Percentiles rank a stretch among this genome's conserved stretches.
These are phyloP conservation scores for Pterocarpus macrocarpus DNA, from an alignment of 306 rosid species.

Conservation along the genomic window DNA sequence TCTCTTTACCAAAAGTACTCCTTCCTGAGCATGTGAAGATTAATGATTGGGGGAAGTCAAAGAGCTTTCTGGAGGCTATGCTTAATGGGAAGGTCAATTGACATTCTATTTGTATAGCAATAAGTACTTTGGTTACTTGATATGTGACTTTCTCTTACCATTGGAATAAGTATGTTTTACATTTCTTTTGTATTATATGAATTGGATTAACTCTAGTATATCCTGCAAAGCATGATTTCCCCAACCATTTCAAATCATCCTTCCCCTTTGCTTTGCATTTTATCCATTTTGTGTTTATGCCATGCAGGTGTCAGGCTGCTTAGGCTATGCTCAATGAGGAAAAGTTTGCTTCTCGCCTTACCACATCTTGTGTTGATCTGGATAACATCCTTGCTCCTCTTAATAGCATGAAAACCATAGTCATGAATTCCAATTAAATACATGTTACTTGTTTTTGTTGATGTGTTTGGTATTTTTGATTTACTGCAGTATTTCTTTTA, in stretches of 20 bases:
- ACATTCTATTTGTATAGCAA: conserved; percentile 19
- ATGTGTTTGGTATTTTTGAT: no score
- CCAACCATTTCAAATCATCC: neutral
- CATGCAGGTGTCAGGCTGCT: conserved; percentile 80
- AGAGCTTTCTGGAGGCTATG: conserved; percentile 3
- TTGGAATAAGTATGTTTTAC: conserved; percentile 8
- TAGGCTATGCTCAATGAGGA: conserved; percentile 94
- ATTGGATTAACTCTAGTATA: neutral
- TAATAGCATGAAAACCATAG: neutral
- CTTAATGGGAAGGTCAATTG: neutral
- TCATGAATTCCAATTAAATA: conserved; percentile 10
- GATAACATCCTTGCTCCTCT: conserved; percentile 70
- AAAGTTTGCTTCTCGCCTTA: conserved; percentile 61
- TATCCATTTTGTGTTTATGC: conserved; percentile 19
- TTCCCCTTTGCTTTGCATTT: neutral
- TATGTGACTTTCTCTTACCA: conserved; percentile 2
- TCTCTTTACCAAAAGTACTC: neutral
- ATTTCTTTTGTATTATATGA: neutral
- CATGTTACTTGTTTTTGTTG: neutral
- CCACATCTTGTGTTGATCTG: conserved; percentile 82
- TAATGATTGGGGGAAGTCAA: neutral
- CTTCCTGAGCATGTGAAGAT: conserved; percentile 23
- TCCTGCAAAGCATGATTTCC: neutral
- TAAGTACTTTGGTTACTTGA: conserved; percentile 1
- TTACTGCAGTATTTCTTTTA: no score